phyloP scores from a whole-genome alignment of 441 rosid species.

The Erodium texanum region DNA sequence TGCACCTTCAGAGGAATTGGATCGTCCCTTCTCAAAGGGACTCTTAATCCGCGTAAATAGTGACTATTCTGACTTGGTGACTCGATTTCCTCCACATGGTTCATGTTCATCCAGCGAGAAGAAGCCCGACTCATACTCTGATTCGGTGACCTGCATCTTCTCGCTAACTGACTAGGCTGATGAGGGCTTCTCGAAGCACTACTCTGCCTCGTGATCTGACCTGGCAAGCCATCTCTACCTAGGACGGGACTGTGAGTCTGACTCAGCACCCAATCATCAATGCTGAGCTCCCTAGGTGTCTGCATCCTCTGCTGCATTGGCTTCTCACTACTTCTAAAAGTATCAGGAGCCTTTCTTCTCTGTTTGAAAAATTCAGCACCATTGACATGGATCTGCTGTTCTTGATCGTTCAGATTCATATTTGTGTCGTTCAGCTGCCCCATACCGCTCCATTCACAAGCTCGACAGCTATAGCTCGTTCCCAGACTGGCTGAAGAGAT shows the following conservation, averaged over 20 bases:
- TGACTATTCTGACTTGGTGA: too few relatives aligned
- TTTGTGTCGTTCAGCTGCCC: background rate
- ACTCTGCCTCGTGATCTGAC: background rate
- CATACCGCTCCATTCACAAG: background rate
- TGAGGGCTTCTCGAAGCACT: too few relatives aligned
- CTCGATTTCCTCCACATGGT: background rate
- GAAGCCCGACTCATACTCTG: background rate
- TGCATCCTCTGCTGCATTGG: background rate
- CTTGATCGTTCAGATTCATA: too few relatives aligned
- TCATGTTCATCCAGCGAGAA: background rate
- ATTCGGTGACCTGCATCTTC: background rate
- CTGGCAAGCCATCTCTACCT: background rate
- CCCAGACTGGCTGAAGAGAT: background rate
- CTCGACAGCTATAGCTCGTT: background rate
- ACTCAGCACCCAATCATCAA: background rate
- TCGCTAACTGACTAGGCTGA: background rate
- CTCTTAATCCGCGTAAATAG: too few relatives aligned
- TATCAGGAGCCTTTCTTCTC: too few relatives aligned
- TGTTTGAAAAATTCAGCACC: too few relatives aligned
- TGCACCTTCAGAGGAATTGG: too few relatives aligned
- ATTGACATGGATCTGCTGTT: too few relatives aligned
- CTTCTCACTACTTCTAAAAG: too few relatives aligned
- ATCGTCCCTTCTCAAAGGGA: too few relatives aligned
- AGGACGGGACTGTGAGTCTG: background rate
- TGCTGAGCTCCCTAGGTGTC: background rate